Percentiles rank a stretch among this genome's conserved stretches.
Evolutionary conservation across 2,329 filamentous ascomycete genomes (phyloP).

Genomic region (Colletotrichum sublineola): DNA sequence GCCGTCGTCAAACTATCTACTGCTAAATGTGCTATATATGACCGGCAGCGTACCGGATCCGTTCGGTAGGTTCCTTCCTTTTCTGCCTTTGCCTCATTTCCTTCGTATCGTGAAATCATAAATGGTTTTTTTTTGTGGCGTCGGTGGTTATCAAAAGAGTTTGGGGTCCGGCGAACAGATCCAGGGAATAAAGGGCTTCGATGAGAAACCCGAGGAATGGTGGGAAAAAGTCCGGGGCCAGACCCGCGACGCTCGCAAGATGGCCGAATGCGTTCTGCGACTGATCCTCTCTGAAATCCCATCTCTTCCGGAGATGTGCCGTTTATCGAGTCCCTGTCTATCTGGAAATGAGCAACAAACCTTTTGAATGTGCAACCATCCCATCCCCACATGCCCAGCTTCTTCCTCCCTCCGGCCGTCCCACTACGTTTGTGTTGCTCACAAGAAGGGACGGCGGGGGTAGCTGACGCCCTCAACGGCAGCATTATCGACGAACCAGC

Average conservation of each 20-base stretch:
- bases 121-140: constrained; percentile 10
- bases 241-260: constrained; percentile 13
- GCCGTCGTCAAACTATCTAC: constrained; percentile 14
- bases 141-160: constrained; percentile 32
- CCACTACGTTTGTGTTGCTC: constrained; percentile 29
- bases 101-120: constrained; percentile 41
- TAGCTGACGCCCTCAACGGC: constrained; percentile 89
- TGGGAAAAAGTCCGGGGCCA: background rate
- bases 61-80: background rate
- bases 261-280: constrained; percentile 8
- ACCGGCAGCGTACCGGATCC: background rate
- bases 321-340: constrained; percentile 32
- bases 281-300: background rate
- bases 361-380: constrained; percentile 15
- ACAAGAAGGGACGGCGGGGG: constrained; percentile 78
- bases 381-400: background rate
- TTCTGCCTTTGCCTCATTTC: constrained; percentile 12
- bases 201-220: background rate
- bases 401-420: constrained; percentile 20
- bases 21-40: background rate
- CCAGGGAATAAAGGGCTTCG: background rate
- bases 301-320: constrained; percentile 31
- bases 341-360: constrained; percentile 31
- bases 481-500: constrained; percentile 92
- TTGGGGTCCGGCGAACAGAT: constrained; percentile 10